Percentiles rank a stretch among this genome's conserved stretches.
These are phyloP conservation scores for Chrysochromulina parva DNA, from an alignment of 78 protist species.

Conservation along the genomic window DNA sequence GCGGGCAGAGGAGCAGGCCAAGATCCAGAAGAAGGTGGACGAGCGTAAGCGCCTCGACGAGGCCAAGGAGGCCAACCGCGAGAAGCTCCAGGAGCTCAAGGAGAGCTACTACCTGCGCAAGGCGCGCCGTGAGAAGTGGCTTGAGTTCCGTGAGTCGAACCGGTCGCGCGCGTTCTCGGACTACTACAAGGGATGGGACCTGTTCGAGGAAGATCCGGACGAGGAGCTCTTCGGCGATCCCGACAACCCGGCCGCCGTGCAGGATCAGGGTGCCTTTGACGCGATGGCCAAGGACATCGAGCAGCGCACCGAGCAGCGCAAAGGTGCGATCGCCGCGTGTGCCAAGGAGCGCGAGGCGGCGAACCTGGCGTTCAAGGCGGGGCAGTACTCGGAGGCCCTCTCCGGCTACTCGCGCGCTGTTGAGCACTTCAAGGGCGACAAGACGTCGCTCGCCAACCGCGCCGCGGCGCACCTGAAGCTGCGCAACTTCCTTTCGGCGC, in stretches of 20 bases:
- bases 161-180: neutral
- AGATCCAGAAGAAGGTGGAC: neutral
- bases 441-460: neutral
- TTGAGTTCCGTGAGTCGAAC: neutral
- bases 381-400: constrained; percentile 7
- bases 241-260: neutral
- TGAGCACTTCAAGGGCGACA: neutral
- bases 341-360: neutral
- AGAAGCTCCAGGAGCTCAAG: constrained; percentile 13
- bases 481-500: neutral
- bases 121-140: constrained; percentile 12
- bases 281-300: constrained; percentile 32
- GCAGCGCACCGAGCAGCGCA: neutral
- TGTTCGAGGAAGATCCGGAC: constrained; percentile 28
- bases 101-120: constrained; percentile 12
- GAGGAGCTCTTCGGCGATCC: neutral
- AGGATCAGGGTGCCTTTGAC: constrained; percentile 29
- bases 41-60: neutral
- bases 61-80: neutral
- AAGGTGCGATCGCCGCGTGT: neutral
- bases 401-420: neutral
- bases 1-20: neutral
- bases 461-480: neutral
- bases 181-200: constrained; percentile 21
- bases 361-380: neutral